Evolutionary conservation across 2,329 filamentous ascomycete species (phyloP), one percentile per base, ranked within the genome.

Genomic region (Sporothrix mexicana): DNA sequence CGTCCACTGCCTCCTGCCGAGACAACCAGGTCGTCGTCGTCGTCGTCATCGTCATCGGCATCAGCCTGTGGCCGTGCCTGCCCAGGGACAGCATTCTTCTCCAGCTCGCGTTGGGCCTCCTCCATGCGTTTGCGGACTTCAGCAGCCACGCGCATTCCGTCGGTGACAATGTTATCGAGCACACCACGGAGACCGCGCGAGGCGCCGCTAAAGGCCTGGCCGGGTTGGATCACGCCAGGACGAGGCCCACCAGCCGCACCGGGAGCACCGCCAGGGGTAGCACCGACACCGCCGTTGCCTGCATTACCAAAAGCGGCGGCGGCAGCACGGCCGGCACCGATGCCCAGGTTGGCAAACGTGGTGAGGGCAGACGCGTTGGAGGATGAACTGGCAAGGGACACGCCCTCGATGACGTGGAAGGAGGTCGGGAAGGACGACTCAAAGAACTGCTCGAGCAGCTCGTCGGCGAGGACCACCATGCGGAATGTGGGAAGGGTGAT

Each of bases 401-500:
- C 75, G 41, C 87, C 87, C 13, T 97, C 92, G 30, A 93, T 91
- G 64, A 98, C 90, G 78, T 93, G 94, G 88, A 99, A 97, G 0
- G 94, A 97, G 69, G 93, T 90, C 0, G 95, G 94, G 83, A 98
- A 98, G 55, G 94, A 97, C 0, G 93, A 93, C 83, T 99, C 96
- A 80, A 99, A 99, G 83, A 99, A 99, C 77, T 97, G 93, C 79
- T 99, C 95, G 6, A 99, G 88, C 0, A 97, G 88, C 81, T 99
- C 96, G 79, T 99, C 96, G 59, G 96, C 96, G 8, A 99, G 89
- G 10, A 99, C 93, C 3, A 99, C 94, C 96, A 99, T 99, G 76
- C 96, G 92, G 87, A 99, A 99, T 0, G 96, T 99, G 0, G 96
- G 96, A 1, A 99, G 87, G 0, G 96, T 98, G 79, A 99, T 98